phyloP scores from a whole-genome alignment of 768 basidiomycete species.

The Boletellus sp. region DNA sequence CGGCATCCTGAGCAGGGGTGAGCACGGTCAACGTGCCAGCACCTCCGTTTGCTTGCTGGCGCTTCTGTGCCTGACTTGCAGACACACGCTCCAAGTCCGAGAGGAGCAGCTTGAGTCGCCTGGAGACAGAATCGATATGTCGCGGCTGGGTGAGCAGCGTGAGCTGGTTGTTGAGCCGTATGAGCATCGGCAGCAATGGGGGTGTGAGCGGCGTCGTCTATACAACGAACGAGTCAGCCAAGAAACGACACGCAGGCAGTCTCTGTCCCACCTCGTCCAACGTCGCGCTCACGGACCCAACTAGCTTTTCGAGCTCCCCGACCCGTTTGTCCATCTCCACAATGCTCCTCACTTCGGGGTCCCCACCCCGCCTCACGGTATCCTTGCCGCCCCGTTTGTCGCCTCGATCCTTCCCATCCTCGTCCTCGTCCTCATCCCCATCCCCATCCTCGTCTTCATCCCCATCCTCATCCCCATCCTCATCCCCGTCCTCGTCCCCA shows the following conservation, averaged over 20 bases:
- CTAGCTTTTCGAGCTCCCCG: slow-evolving; percentile 73
- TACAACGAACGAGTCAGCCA: slow-evolving; percentile 6
- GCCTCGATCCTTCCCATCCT: neutral
- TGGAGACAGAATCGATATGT: slow-evolving; percentile 92
- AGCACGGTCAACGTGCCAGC: slow-evolving; percentile 14
- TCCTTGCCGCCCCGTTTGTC: neutral
- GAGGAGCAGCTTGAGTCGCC: slow-evolving; percentile 86
- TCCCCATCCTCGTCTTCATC: neutral
- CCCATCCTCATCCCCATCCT: slow-evolving; percentile 9
- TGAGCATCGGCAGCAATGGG: slow-evolving; percentile 78
- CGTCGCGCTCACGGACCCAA: slow-evolving; percentile 77
- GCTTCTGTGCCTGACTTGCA: slow-evolving; percentile 31
- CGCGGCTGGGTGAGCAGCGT: slow-evolving; percentile 90
- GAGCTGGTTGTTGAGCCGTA: slow-evolving; percentile 80
- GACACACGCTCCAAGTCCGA: slow-evolving; percentile 88
- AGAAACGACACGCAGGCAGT: neutral
- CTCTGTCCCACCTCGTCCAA: slow-evolving; percentile 69
- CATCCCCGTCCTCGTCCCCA: neutral
- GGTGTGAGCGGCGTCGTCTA: slow-evolving; percentile 72
- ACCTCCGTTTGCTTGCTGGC: slow-evolving; percentile 13
- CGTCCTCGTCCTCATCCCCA: slow-evolving; percentile 3
- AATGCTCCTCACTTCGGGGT: slow-evolving; percentile 45
- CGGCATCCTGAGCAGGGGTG: slow-evolving; percentile 49
- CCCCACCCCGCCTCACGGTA: slow-evolving; percentile 1
- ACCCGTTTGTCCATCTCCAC: slow-evolving; percentile 82